Evolutionary conservation across 805 yeast species (phyloP), one percentile per base, ranked within the genome.

Genomic region (Candida suzukii): DNA sequence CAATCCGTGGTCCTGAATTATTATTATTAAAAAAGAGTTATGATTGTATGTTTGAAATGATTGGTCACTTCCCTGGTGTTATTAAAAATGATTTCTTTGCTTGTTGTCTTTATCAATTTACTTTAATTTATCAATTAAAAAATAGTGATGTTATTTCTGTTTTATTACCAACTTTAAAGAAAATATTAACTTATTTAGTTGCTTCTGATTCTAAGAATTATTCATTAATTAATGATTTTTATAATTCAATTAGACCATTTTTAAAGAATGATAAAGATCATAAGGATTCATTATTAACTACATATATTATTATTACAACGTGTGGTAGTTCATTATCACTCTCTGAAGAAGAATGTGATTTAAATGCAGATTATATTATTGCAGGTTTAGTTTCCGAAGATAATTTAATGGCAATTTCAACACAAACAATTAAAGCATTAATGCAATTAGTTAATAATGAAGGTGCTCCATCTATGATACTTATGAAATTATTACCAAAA

Each of bases 31-130:
- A 68, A 53, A 73, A 67, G 42, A 66, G 73, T 6, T 74, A 75
- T 42, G 64, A 61, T 14, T 67, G 73, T 2, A 63, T 85, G 19
- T 74, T 79, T n/a, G 75, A 67, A 8, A 83, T 85, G 80, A 70
- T 79, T 19, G 69, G 68, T 14, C 65, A 64, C 27, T 79, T 90
- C 50, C 91, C 95, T 0, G 76, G 69, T 21, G 69, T 82, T 17
- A 83, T 87, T 36, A 76, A 76, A 48, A 59, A 67, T 12, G 98
- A 91, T 56, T 62, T 91, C 24, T 77, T 76, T 53, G 73, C 90
- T 0, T 81, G 95, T 51, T 52, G 84, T 31, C 60, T 90, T 20
- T 80, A 72, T 50, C 70, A 83, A 7, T 73, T 83, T 43, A 75
- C 82, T 7, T 67, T 70, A 50, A 65, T 83, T 39, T 75, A 73